Percentiles rank a stretch among this genome's conserved stretches.
Conservation (phyloP, 2,329 filamentous ascomycete genomes). For the Tolypocladium ophioglossoides region DNA sequence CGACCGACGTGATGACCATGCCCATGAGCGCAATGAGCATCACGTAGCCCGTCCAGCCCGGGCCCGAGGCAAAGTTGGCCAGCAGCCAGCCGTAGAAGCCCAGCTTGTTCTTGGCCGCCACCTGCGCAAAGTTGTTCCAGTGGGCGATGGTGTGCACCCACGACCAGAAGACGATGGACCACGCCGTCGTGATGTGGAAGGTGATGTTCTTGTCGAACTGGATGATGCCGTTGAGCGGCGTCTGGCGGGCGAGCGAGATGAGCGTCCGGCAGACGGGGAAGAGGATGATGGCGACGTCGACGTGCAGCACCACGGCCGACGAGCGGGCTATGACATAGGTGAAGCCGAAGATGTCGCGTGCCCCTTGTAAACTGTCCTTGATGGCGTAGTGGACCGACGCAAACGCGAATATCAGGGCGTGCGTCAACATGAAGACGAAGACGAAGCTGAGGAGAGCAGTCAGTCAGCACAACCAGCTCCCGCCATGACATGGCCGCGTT, state of each 20-base stretch:
- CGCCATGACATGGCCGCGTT: too few species aligned
- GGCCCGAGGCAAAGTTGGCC: conserved; percentile 68
- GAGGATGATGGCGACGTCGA: conserved; percentile 70
- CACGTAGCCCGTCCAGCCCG: conserved; percentile 77
- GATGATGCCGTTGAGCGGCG: conserved; percentile 74
- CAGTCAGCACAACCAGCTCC: not conserved
- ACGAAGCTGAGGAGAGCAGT: conserved; percentile 53
- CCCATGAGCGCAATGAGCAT: conserved; percentile 72
- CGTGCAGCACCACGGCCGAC: conserved; percentile 66
- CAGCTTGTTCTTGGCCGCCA: conserved; percentile 63
- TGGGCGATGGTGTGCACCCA: conserved; percentile 80
- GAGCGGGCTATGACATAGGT: conserved; percentile 70
- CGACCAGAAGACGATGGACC: conserved; percentile 82
- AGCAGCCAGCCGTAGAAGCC: conserved; percentile 70
- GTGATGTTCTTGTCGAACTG: conserved; percentile 86
- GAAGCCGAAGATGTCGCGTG: conserved; percentile 59
- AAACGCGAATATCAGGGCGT: conserved; percentile 69
- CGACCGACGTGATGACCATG: conserved; percentile 67
- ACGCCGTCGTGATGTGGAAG: conserved; percentile 76
- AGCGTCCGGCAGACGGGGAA: conserved; percentile 77
- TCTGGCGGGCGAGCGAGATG: conserved; percentile 70
- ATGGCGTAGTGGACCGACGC: conserved; percentile 70
- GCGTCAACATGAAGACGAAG: conserved; percentile 61
- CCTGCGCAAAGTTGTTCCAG: conserved; percentile 77
- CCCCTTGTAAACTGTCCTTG: conserved; percentile 61